These are phyloP conservation scores for Aspergillus flavus DNA, from an alignment of 2,329 filamentous ascomycete species.

Conservation along the genomic window DNA sequence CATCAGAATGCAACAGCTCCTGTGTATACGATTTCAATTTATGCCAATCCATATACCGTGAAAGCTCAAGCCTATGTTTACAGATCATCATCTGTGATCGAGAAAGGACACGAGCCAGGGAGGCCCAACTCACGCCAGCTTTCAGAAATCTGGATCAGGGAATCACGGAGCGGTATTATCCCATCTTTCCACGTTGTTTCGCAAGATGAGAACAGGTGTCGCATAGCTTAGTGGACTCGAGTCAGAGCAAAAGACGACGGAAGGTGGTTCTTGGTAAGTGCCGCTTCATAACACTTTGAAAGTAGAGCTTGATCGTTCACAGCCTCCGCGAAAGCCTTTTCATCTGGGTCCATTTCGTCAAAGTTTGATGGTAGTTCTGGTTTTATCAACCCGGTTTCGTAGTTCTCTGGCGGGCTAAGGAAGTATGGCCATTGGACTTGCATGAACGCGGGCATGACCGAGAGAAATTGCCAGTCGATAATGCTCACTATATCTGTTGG, in stretches of 20 bases:
- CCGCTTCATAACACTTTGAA: constrained; percentile 25
- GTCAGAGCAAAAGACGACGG: constrained; percentile 18
- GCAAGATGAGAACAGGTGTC: constrained; percentile 10
- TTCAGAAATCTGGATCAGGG: constrained; percentile 11
- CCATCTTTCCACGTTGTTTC: constrained; percentile 17
- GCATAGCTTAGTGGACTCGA: constrained; percentile 8
- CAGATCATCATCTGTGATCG: constrained; percentile 11
- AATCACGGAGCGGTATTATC: constrained; percentile 21
- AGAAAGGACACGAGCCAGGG: constrained; percentile 6
- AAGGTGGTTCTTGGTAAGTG: constrained; percentile 19
- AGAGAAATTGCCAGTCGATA: constrained; percentile 26
- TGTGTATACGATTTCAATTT: constrained; percentile 19
- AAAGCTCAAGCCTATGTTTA: constrained; percentile 15
- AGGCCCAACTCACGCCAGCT: constrained; percentile 12
- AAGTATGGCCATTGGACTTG: constrained; percentile 21
- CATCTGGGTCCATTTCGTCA: constrained; percentile 21
- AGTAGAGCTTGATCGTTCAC: constrained; percentile 21
- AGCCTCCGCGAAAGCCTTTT: constrained; percentile 19
- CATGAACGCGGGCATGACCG: constrained; percentile 23
- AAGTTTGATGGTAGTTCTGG: constrained; percentile 23
- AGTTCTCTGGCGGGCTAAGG: constrained; percentile 20
- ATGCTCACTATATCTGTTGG: constrained; percentile 19
- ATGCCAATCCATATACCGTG: constrained; percentile 18
- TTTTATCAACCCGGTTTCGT: constrained; percentile 20
- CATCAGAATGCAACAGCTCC: constrained; percentile 20